A percentile compares a stretch with the other conserved stretches of the same genome.
These are phyloP conservation scores for Diaporthe amygdali DNA, from an alignment of 2,329 filamentous ascomycete genomes.

Conservation along the genomic window DNA sequence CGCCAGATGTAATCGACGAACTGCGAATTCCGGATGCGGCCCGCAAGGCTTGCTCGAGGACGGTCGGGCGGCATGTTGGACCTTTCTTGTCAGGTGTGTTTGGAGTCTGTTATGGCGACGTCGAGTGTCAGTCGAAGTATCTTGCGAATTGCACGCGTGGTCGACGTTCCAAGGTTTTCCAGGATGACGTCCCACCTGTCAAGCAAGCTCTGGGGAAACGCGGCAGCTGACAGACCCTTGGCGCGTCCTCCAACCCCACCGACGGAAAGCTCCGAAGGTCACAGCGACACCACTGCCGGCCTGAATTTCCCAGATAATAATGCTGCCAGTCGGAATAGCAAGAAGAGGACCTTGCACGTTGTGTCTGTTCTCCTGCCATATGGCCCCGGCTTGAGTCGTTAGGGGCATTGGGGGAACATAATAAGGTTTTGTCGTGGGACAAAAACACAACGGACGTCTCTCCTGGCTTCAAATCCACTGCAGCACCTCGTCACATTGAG, in stretches of 20 bases:
- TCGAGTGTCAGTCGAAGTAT: neutral
- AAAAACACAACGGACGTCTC: neutral
- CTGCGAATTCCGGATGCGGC: constrained; percentile 20
- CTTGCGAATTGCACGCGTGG: neutral
- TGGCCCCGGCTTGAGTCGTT: neutral
- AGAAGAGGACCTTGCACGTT: too few species aligned
- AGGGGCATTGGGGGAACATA: neutral
- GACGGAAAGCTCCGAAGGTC: too few species aligned
- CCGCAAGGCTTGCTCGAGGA: constrained; percentile 14
- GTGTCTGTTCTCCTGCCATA: too few species aligned
- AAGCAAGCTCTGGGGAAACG: neutral
- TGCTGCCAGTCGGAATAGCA: too few species aligned
- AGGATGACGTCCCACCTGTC: constrained; percentile 9
- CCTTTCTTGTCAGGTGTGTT: neutral
- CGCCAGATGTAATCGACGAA: constrained; percentile 46
- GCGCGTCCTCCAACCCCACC: neutral
- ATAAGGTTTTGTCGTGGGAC: constrained; percentile 2
- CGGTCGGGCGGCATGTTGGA: constrained; percentile 17
- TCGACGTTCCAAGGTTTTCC: neutral
- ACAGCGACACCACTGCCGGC: too few species aligned
- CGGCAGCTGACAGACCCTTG: neutral
- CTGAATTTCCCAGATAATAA: too few species aligned
- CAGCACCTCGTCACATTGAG: neutral
- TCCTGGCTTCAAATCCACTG: neutral
- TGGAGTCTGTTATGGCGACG: neutral